Evolutionary conservation across 129 eudicot genomes (phyloP), one percentile per base, ranked within the genome.

Genomic region (Tagetes erecta): DNA sequence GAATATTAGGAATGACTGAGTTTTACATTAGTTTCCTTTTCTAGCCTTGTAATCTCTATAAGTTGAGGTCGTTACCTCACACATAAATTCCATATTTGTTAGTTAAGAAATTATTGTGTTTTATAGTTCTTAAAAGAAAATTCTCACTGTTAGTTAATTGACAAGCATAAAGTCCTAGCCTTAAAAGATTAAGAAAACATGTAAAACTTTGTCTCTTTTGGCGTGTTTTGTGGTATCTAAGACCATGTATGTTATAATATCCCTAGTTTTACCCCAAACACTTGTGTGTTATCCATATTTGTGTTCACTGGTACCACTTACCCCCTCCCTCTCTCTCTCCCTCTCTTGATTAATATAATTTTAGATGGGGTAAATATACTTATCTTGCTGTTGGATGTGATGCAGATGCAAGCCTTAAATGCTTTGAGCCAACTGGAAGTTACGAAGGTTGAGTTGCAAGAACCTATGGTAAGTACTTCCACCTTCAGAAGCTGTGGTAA

Each of bases 401-500:
- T 82, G 85, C 89, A 92, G 98, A 70, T 92, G 82, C 94, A 89
- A 84, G 84, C 96, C 20, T 72, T 80, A 56, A 80, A 82, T 75
- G 82, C 84, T 65, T 88, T 89, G 63, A 85, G 84, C 72, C 68
- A 74, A 67, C 50, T 89, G 82, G 94, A 92, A 83, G 83, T 71
- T 70, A 77, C 79, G 30, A 81, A 80, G 70, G 70, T 39, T 46
- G 86, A 83, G 68, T 44, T 83, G 57, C 80, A 68, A 42, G 83
- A 78, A 10, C 57, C 82, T n/a, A 59, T 33, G 87, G 97, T 86
- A 20, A 36, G 4, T 83, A 55, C 39, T 40, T 50, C 46, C 6
- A 62, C 58, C 14, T 8, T 71, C 57, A 20, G 63, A 10, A 38
- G 52, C 42, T 42, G 68, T 30, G 20, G 41, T 33, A 34, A 9